Percentiles rank a stretch among this genome's conserved stretches.
Conservation (phyloP, 2,329 filamentous ascomycete genomes). For the Aspergillus niger region DNA sequence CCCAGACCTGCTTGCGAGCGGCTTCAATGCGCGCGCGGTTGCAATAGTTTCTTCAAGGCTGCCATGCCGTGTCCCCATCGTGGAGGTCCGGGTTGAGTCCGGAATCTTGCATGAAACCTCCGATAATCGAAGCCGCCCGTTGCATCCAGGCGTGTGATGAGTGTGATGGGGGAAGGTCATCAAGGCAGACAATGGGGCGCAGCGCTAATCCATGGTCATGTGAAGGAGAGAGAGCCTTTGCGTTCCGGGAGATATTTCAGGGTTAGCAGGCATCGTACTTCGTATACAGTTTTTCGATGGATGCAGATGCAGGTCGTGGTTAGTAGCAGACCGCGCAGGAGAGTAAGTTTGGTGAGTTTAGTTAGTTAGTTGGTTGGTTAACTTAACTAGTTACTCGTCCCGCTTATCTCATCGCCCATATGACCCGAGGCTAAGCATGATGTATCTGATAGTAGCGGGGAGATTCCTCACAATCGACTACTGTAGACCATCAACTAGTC, state of each 20-base stretch:
- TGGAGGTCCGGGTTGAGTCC: not conserved
- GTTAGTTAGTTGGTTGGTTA: no score
- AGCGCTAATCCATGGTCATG: conserved; percentile 7
- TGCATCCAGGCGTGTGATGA: not conserved
- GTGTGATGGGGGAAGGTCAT: not conserved
- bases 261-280: not conserved
- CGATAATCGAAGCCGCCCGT: not conserved
- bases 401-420: not conserved
- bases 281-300: not conserved
- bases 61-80: not conserved
- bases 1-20: not conserved
- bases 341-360: no score
- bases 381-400: not conserved
- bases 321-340: no score
- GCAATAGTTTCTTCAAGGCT: not conserved
- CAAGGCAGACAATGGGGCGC: not conserved
- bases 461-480: not conserved
- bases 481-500: not conserved
- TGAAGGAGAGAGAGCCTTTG: not conserved
- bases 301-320: not conserved
- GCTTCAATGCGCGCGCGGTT: not conserved
- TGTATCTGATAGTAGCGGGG: not conserved
- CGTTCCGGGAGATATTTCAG: not conserved
- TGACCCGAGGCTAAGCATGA: not conserved
- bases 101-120: conserved; percentile 1